Evolutionary conservation across 768 basidiomycete species (phyloP).

Genomic region (Leccinellum rugosiceps): DNA sequence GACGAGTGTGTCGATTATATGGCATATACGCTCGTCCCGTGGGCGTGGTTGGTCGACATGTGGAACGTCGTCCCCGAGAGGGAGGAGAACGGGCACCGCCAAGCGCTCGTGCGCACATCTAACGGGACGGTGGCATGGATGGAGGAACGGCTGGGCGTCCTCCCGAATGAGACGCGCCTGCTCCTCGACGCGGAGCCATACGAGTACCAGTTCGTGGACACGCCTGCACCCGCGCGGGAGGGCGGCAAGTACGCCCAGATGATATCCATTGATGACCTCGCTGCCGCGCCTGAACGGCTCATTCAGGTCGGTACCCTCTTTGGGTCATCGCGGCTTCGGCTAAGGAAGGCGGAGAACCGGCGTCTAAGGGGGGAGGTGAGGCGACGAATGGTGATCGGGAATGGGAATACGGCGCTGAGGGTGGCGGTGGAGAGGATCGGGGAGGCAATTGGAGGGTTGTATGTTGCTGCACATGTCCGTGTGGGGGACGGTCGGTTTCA

Average conservation of each 20-base stretch:
- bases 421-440: constrained; percentile 44
- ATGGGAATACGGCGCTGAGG: constrained; percentile 48
- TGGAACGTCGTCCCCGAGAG: constrained; percentile 27
- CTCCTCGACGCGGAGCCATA: constrained; percentile 59
- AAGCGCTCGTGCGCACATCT: constrained; percentile 46
- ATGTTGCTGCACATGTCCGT: constrained; percentile 65
- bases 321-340: constrained; percentile 65
- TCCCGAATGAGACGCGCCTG: constrained; percentile 37
- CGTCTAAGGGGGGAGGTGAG: constrained; percentile 48
- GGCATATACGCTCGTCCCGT: constrained; percentile 61
- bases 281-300: constrained; percentile 38
- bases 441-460: constrained; percentile 41
- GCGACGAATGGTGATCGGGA: constrained; percentile 53
- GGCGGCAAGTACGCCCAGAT: constrained; percentile 10
- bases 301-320: constrained; percentile 75
- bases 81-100: constrained; percentile 16
- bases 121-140: constrained; percentile 42
- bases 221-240: constrained; percentile 2
- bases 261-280: constrained; percentile 12
- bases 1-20: constrained; percentile 61
- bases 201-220: constrained; percentile 35
- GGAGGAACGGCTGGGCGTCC: constrained; percentile 23
- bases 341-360: constrained; percentile 40
- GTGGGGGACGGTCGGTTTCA: constrained; percentile 66
- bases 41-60: constrained; percentile 69